Evolutionary conservation across 306 rosid genomes (phyloP).

Genomic region (Nissolia schottii): DNA sequence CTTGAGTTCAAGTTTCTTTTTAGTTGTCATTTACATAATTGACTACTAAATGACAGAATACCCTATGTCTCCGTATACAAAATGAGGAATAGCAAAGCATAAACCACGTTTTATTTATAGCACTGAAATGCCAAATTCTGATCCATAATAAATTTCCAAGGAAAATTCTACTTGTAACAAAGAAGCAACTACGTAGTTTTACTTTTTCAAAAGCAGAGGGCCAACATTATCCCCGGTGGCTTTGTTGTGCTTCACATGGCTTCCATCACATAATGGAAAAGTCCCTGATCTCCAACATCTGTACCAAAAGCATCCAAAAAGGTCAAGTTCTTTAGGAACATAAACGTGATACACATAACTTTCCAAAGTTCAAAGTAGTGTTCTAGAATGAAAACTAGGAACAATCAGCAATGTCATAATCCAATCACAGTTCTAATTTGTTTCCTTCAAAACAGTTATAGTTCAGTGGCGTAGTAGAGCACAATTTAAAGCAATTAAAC

Average conservation of each 20-base stretch:
- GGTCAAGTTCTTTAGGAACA: background rate
- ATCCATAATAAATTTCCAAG: conserved; percentile 1
- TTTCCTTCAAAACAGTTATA: too few relatives aligned
- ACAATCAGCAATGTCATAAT: too few relatives aligned
- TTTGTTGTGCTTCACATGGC: conserved; percentile 92
- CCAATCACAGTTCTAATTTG: too few relatives aligned
- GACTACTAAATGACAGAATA: too few relatives aligned
- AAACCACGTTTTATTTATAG: conserved; percentile 6
- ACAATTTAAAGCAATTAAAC: background rate
- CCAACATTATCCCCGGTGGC: conserved; percentile 92
- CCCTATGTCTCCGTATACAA: too few relatives aligned
- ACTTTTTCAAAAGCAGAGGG: conserved; percentile 77
- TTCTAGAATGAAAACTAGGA: too few relatives aligned
- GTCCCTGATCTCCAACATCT: conserved; percentile 95
- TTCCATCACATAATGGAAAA: conserved; percentile 84
- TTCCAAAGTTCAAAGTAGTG: too few relatives aligned
- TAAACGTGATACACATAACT: background rate
- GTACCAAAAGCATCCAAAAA: conserved; percentile 23
- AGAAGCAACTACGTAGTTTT: conserved; percentile 8
- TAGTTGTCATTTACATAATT: too few relatives aligned
- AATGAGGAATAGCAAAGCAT: too few relatives aligned
- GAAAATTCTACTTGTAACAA: background rate
- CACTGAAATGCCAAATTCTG: conserved; percentile 1
- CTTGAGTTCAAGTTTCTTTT: too few relatives aligned
- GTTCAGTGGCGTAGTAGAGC: background rate